These are phyloP conservation scores for Xanthoparmelia taractica DNA, from an alignment of 495 filamentous ascomycete species.

Conservation along the genomic window DNA sequence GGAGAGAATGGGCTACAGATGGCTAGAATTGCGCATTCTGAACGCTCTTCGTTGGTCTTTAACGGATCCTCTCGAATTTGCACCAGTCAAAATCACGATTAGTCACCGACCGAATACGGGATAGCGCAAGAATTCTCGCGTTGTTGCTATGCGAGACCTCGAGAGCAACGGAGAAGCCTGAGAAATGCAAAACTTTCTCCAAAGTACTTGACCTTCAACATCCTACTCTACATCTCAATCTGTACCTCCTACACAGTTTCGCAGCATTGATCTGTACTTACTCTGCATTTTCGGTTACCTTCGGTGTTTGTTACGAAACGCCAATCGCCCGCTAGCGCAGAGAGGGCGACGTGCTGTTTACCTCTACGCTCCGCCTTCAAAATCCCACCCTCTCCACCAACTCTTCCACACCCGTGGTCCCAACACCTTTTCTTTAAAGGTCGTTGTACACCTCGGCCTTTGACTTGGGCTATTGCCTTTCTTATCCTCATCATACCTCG, in stretches of 20 bases:
- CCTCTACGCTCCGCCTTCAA: conserved; percentile 13
- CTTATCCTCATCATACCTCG: neutral
- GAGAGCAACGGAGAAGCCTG: conserved; percentile 8
- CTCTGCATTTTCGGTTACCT: conserved; percentile 8
- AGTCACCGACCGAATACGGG: conserved; percentile 5
- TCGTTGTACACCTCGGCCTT: neutral
- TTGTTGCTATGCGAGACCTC: conserved; percentile 19
- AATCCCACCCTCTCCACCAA: conserved; percentile 8
- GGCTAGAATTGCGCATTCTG: neutral
- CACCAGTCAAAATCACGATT: neutral
- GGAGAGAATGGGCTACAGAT: neutral
- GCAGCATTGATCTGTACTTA: conserved; percentile 19
- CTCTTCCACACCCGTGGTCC: neutral
- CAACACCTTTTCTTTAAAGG: neutral
- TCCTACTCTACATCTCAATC: conserved; percentile 21
- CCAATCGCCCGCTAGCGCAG: conserved; percentile 17
- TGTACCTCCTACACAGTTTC: conserved; percentile 12
- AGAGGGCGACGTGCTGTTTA: conserved; percentile 21
- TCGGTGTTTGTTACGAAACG: conserved; percentile 15
- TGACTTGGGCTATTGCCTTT: neutral
- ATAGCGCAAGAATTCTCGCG: conserved; percentile 15
- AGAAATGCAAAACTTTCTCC: conserved; percentile 20
- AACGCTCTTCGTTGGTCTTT: neutral
- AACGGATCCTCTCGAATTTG: too few species aligned
- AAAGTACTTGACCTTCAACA: conserved; percentile 11